phyloP scores from a whole-genome alignment of 441 rosid species.

The Isatis lusitanica region DNA sequence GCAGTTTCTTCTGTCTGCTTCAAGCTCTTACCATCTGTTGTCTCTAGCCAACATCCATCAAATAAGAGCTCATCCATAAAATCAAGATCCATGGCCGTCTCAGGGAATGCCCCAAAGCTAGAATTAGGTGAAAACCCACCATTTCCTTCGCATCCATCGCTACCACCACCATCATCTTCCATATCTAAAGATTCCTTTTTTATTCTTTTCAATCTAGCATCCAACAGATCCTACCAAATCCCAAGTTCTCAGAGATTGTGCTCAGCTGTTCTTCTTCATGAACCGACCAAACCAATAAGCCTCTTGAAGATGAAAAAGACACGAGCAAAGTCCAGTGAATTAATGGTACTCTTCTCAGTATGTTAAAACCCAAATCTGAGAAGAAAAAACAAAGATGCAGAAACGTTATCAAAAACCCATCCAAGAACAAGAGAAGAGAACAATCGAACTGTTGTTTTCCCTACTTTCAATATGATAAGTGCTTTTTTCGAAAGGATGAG shows the following conservation, averaged over 20 bases:
- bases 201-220: slow-evolving; percentile 32
- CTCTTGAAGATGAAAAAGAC: slow-evolving; percentile 52
- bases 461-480: neutral
- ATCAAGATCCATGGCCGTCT: slow-evolving; percentile 76
- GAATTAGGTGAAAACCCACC: slow-evolving; percentile 49
- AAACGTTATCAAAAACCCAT: slow-evolving; percentile 68
- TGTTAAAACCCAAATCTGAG: slow-evolving; percentile 54
- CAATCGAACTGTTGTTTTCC: slow-evolving; percentile 22
- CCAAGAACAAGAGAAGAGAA: slow-evolving; percentile 56
- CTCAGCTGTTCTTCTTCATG: slow-evolving; percentile 32
- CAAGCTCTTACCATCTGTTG: slow-evolving; percentile 47
- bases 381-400: slow-evolving; percentile 50
- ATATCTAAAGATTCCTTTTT: slow-evolving; percentile 30
- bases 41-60: slow-evolving; percentile 85
- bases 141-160: slow-evolving; percentile 29
- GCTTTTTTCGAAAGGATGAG: slow-evolving; percentile 1
- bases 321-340: slow-evolving; percentile 48
- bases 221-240: slow-evolving; percentile 40
- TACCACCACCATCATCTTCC: slow-evolving; percentile 45
- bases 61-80: slow-evolving; percentile 84
- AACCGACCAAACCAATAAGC: slow-evolving; percentile 40
- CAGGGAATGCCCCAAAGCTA: slow-evolving; percentile 43
- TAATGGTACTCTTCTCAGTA: slow-evolving; percentile 43
- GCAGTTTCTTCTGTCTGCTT: slow-evolving; percentile 40
- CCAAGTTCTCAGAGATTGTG: slow-evolving; percentile 29